Evolutionary conservation across 441 rosid species (phyloP).

Genomic region (Jatropha podagrica): DNA sequence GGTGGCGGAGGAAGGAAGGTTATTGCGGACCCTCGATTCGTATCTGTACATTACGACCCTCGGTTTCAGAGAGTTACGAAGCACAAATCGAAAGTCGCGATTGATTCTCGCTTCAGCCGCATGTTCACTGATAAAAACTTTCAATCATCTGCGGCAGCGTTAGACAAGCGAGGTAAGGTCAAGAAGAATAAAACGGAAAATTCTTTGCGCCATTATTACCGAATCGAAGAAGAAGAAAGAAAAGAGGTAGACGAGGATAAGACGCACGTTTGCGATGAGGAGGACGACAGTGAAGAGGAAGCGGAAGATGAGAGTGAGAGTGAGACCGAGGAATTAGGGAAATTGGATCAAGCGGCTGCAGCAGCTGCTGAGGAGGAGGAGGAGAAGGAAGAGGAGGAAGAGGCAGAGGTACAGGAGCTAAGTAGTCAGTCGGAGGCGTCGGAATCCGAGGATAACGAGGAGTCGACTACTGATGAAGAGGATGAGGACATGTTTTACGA

Average conservation of each 20-base stretch:
- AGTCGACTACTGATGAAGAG: constrained; percentile 46
- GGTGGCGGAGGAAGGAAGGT: constrained; percentile 24
- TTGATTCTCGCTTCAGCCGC: constrained; percentile 70
- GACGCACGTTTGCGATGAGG: constrained; percentile 14
- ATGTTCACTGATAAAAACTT: constrained; percentile 62
- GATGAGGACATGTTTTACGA: background rate
- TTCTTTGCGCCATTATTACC: constrained; percentile 65
- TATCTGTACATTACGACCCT: constrained; percentile 36
- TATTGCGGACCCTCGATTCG: constrained; percentile 45
- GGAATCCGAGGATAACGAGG: constrained; percentile 32
- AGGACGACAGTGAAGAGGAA: constrained; percentile 24
- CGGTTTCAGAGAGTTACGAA: constrained; percentile 38
- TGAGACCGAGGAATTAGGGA: constrained; percentile 27
- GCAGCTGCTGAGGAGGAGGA: background rate
- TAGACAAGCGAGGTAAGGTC: constrained; percentile 77
- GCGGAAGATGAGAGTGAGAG: constrained; percentile 32
- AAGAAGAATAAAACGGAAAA: constrained; percentile 36
- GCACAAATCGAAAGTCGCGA: constrained; percentile 61
- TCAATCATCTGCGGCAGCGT: constrained; percentile 46
- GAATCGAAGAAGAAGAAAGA: constrained; percentile 28
- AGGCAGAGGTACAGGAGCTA: background rate
- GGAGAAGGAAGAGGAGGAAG: too few species aligned
- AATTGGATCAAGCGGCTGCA: constrained; percentile 8
- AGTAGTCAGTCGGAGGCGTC: constrained; percentile 7
- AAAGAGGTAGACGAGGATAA: constrained; percentile 10